Percentiles rank a stretch among this genome's conserved stretches.
These are phyloP conservation scores for Cryptococcus hybrid DNA, from an alignment of 1,284 basidiomycete genomes.

Conservation along the genomic window DNA sequence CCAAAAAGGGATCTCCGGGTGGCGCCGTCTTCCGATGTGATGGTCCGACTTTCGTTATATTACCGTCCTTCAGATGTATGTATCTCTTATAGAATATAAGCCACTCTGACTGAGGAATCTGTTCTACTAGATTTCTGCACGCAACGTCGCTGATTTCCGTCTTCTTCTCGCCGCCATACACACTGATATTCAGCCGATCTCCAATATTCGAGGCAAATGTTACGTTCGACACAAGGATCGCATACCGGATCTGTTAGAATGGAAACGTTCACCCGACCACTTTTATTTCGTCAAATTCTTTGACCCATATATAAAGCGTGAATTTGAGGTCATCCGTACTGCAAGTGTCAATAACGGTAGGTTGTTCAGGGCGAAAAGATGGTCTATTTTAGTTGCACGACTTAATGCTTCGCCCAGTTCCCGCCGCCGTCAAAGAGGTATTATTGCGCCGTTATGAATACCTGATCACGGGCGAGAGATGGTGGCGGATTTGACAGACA, in stretches of 20 bases:
- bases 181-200: conserved; percentile 89
- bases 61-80: conserved; percentile 66
- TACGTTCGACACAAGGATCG: conserved; percentile 91
- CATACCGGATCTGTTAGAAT: conserved; percentile 87
- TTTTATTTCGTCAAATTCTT: conserved; percentile 94
- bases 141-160: conserved; percentile 70
- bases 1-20: conserved; percentile 34
- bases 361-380: conserved; percentile 40
- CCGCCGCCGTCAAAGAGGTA: conserved; percentile 69
- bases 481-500: conserved; percentile 84
- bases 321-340: conserved; percentile 92
- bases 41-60: conserved; percentile 85
- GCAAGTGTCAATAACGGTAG: conserved; percentile 82
- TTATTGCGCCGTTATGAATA: conserved; percentile 87
- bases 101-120: background rate
- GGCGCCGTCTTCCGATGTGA: conserved; percentile 27
- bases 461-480: conserved; percentile 88
- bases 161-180: conserved; percentile 91
- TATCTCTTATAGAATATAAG: conserved; percentile 27
- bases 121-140: conserved; percentile 49
- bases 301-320: conserved; percentile 97
- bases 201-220: conserved; percentile 86
- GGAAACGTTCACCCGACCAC: conserved; percentile 91
- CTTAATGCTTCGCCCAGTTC: conserved; percentile 57
- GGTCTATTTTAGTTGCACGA: background rate